Conservation (phyloP, 495 filamentous ascomycete genomes). For the Xylaria cubensis region DNA sequence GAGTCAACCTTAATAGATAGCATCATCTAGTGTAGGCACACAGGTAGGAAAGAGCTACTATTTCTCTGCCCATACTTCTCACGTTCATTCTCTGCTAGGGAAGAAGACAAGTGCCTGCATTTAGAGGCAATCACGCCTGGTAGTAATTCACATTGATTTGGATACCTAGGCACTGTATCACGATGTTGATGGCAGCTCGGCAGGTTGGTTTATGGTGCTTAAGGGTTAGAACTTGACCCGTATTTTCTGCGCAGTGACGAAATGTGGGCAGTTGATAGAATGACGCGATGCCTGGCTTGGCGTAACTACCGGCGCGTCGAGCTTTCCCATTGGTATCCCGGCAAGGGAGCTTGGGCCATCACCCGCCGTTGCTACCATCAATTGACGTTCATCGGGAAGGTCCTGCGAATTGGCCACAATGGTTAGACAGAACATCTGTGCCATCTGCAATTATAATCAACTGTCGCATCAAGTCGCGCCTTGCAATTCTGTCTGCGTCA, state of each 20-base stretch:
- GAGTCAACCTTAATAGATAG: neutral
- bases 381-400: neutral
- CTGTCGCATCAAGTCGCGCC: neutral
- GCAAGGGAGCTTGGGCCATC: slow-evolving; percentile 5
- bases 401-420: slow-evolving; percentile 1
- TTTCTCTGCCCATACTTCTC: neutral
- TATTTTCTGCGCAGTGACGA: slow-evolving; percentile 3
- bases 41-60: neutral
- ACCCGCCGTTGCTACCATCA: neutral
- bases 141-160: neutral
- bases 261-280: slow-evolving; percentile 11
- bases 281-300: slow-evolving; percentile 16
- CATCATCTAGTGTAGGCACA: neutral
- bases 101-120: neutral
- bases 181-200: neutral
- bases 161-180: neutral
- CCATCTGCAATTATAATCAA: neutral
- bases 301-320: neutral
- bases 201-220: too few species aligned
- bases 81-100: neutral
- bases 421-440: slow-evolving; percentile 1
- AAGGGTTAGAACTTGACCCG: neutral
- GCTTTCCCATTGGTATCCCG: neutral
- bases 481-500: slow-evolving; percentile 6
- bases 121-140: neutral